These are phyloP conservation scores for Fomitiporia mediterranea DNA, from an alignment of 1,284 basidiomycete species.

Conservation along the genomic window DNA sequence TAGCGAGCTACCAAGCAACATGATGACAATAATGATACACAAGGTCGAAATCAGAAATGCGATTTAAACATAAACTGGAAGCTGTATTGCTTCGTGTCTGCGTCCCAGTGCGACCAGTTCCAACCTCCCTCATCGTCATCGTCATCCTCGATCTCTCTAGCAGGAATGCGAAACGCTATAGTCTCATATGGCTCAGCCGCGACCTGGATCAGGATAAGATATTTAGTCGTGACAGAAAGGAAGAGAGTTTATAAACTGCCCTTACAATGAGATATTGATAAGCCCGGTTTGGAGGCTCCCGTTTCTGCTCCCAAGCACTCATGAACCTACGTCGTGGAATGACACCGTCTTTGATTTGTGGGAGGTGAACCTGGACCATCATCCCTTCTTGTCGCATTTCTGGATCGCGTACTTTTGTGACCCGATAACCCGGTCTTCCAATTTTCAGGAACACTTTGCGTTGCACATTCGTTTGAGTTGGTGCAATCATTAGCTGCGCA, in stretches of 20 bases:
- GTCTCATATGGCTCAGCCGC: slow-evolving; percentile 99
- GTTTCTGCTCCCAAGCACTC: slow-evolving; percentile 97
- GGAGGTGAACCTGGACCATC: slow-evolving; percentile 95
- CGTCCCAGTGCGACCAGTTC: slow-evolving; percentile 98
- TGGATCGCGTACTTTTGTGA: slow-evolving; percentile 82
- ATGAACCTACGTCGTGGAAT: slow-evolving; percentile 90
- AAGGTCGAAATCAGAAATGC: slow-evolving; percentile 39
- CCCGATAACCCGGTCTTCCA: slow-evolving; percentile 90
- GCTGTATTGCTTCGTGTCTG: slow-evolving; percentile 93
- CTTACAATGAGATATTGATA: slow-evolving; percentile 96
- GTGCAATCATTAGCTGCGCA: slow-evolving; percentile 79
- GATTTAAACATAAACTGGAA: slow-evolving; percentile 92
- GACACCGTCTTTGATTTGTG: slow-evolving; percentile 87
- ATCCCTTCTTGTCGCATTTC: slow-evolving; percentile 85
- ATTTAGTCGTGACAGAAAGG: slow-evolving; percentile 8
- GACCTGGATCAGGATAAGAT: slow-evolving; percentile 49
- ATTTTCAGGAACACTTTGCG: slow-evolving; percentile 97
- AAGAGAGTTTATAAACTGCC: slow-evolving; percentile 24
- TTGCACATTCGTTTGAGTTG: slow-evolving; percentile 69
- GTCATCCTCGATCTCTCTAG: slow-evolving; percentile 95
- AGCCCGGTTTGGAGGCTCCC: slow-evolving; percentile 91
- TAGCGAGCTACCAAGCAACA: too few species aligned
- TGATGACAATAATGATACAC: background rate
- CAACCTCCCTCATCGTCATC: slow-evolving; percentile 84
- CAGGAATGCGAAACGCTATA: slow-evolving; percentile 96